Evolutionary conservation across 1,284 basidiomycete species (phyloP).

Genomic region (Malassezia restricta): DNA sequence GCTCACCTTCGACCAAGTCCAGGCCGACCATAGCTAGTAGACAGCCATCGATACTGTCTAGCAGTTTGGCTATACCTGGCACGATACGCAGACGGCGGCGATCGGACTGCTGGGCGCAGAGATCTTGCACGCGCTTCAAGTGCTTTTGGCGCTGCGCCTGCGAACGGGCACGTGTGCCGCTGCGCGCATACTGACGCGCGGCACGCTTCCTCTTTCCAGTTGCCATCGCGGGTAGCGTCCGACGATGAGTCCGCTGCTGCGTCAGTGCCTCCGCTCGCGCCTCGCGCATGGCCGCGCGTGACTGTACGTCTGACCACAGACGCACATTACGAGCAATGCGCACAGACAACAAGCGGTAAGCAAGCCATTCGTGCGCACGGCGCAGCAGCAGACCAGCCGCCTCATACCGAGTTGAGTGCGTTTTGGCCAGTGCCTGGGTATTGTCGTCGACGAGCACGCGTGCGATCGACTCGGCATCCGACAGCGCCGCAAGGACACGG

Average conservation of each 20-base stretch:
- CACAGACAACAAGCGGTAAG: conserved; percentile 35
- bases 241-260: conserved; percentile 14
- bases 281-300: conserved; percentile 32
- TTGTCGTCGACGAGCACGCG: conserved; percentile 41
- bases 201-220: conserved; percentile 19
- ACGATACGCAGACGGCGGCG: conserved; percentile 32
- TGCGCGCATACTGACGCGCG: conserved; percentile 23
- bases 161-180: conserved; percentile 23
- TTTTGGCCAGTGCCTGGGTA: conserved; percentile 37
- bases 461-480: conserved; percentile 36
- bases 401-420: conserved; percentile 37
- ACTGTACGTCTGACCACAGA: conserved; percentile 33
- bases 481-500: conserved; percentile 34
- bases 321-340: conserved; percentile 35
- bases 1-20: conserved; percentile 36
- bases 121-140: conserved; percentile 20
- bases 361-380: conserved; percentile 39
- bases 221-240: neutral
- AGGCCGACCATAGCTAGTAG: conserved; percentile 34
- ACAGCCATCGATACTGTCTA: conserved; percentile 34
- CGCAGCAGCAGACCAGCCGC: conserved; percentile 37
- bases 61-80: conserved; percentile 37
- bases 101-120: conserved; percentile 21
- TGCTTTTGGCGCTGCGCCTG: conserved; percentile 12
- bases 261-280: conserved; percentile 23